These are phyloP conservation scores for Penicillium maclennaniae DNA, from an alignment of 495 filamentous ascomycete genomes.

Conservation along the genomic window DNA sequence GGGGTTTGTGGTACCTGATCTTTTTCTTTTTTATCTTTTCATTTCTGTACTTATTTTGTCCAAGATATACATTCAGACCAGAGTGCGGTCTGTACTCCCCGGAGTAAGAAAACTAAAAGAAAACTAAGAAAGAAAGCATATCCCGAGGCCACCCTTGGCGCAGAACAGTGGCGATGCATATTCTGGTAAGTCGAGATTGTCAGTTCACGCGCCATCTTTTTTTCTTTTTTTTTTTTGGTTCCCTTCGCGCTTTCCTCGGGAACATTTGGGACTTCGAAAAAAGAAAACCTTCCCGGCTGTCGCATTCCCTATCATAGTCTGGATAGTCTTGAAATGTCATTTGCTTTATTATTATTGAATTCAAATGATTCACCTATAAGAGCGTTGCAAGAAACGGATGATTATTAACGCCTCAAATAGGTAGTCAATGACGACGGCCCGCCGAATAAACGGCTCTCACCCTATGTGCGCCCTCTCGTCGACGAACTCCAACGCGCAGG, in stretches of 20 bases:
- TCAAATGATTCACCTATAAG: not conserved
- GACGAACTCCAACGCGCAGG: constrained; percentile 70
- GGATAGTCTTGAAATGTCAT: not conserved
- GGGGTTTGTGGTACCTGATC: not conserved
- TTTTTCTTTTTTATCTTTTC: not conserved
- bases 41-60: not conserved
- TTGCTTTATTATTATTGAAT: not conserved
- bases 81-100: not conserved
- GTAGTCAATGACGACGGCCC: constrained; percentile 94
- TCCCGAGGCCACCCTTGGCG: constrained; percentile 9
- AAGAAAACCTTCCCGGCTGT: no score
- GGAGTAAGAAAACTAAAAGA: constrained; percentile 4
- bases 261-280: not conserved
- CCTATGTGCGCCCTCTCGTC: constrained; percentile 85
- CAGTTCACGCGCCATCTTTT: constrained; percentile 11
- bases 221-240: constrained; percentile 1
- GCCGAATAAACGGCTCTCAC: constrained; percentile 78
- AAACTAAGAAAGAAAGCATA: constrained; percentile 14
- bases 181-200: constrained; percentile 36
- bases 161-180: constrained; percentile 37
- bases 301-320: not conserved
- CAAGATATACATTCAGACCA: not conserved
- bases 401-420: constrained; percentile 30
- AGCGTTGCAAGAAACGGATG: not conserved
- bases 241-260: not conserved